Base-by-base conservation (phyloP, 345 rosid genomes). In the Viola odorata region DNA sequence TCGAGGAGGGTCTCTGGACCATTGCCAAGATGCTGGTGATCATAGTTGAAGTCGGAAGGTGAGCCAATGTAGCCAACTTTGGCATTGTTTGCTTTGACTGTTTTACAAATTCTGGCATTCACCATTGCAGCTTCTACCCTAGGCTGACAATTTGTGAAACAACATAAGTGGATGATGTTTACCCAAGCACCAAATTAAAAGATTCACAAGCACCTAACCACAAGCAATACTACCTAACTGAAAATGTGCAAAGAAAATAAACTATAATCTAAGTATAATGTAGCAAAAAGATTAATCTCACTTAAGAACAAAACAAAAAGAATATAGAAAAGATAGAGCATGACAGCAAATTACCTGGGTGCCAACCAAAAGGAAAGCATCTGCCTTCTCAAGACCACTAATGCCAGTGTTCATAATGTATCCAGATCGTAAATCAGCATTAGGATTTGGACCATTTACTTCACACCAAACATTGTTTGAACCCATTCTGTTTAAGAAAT, bases 81-180 rank as follows among this genome's bases (percentile, higher is more conserved):
- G 17, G 99, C 98, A 38, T 86, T 81, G 11, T 74, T 72, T 49
- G 86, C 96, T 60, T 89, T 79, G 53, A 95, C 94, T 0, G 98
- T 82, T 88, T 91, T 88, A 58, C 75, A 78, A 69, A 95, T 95
- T 81, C 99, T 88, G 10, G 98, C 99, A 77, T 91, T 88, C 61
- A 95, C 88, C 90, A 91, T 84, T 41, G 98, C 96, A 78, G 98
- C 99, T 84, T 95, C 99, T 15, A 86, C 85, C 64, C 97, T 85
- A 13, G 96, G 96, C 97, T 95, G 87, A 61, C 63, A 72, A 79
- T 64, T 60, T n/a, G 52, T 49, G n/a, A 44, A 70, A 23, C 45
- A 40, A 69, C 53, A 58, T 50, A 64, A 36, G 65, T 63, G 32
- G 32, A 23, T 23, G 60, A 66, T 49, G 4, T 67, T 55, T 40